Base-by-base conservation (phyloP, 352 stramenopile species). In the Pythium dissimile region DNA sequence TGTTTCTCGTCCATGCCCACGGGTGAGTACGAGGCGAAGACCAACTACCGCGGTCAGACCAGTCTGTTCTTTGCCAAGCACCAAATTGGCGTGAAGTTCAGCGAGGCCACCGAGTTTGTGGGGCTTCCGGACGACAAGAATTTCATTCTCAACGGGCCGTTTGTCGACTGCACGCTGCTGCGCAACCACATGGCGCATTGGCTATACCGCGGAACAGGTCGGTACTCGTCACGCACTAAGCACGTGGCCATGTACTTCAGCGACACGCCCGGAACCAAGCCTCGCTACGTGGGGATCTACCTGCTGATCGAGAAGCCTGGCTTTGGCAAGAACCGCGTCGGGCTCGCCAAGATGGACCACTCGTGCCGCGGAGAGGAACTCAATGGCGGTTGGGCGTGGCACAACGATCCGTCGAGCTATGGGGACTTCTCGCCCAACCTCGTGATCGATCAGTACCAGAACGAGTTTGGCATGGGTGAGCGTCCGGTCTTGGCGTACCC, bases 101-200 rank as follows among this genome's bases (percentile, higher is more conserved):
- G 72, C 15, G 45, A 77, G 26, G 43, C 67, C 1, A 68, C 54
- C 3, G 37, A 54, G 16, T 83, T 91, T 39, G 54, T 93, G 1
- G 80, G 75, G 1, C 62, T 93, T 35, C 80, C 84, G 0, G 67
- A 77, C 28, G 84, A 89, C 57, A 75, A 72, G 47, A 69, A 71
- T 2, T 93, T 88, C 59, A 71, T 90, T 16, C 75, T 93, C 47
- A 90, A 93, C 42, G 83, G 83, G 0, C 83, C 83, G 4, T 89
- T 75, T 62, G 44, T 91, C 13, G 83, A 93, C 67, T 81, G 76
- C 52, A 82, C 67, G 7, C 21, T 93, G 49, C 48, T 89, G 45
- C 80, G 83, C 45, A 93, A 93, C 66, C 83, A 93, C 62, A 62
- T 93, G 46, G 80, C 80, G 15, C 80, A 93, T 53, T 90, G 77